Conservation (phyloP, 495 filamentous ascomycete species). For the Penicillium longicatenatum region DNA sequence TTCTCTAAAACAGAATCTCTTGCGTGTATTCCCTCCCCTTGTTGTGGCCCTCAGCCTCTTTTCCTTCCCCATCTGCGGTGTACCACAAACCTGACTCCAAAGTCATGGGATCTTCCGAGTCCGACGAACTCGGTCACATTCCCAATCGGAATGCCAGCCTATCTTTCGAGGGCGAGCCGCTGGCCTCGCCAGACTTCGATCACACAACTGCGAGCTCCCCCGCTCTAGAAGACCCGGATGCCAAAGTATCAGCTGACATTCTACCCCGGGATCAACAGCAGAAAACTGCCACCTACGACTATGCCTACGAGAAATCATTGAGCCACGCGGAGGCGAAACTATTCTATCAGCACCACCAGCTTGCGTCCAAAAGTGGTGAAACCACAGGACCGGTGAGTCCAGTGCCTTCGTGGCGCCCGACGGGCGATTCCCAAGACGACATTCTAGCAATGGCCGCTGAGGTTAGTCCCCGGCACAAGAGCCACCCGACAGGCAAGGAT, state of each 20-base stretch:
- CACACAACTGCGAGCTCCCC: conserved; percentile 13
- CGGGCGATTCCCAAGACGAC: conserved; percentile 14
- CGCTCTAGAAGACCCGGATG: conserved; percentile 13
- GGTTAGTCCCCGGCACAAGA: conserved; percentile 12
- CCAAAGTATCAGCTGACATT: conserved; percentile 40
- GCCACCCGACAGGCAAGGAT: conserved; percentile 11
- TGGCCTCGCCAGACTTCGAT: conserved; percentile 13
- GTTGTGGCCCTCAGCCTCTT: no score
- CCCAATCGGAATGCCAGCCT: conserved; percentile 25
- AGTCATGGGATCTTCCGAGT: conserved; percentile 30
- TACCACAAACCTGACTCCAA: not conserved
- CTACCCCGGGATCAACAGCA: conserved; percentile 74
- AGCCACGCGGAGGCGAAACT: conserved; percentile 90
- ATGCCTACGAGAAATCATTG: conserved; percentile 86
- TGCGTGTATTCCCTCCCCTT: no score
- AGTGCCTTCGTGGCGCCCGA: conserved; percentile 15
- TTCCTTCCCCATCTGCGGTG: not conserved
- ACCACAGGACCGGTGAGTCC: conserved; percentile 26
- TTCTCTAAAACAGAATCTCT: no score
- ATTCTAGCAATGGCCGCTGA: conserved; percentile 8
- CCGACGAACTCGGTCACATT: conserved; percentile 22
- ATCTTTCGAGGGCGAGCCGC: conserved; percentile 14
- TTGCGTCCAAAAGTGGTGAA: conserved; percentile 37
- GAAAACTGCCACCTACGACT: conserved; percentile 82
- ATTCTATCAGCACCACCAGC: conserved; percentile 89